Base-by-base conservation (phyloP, 305 asterid species). In the Solanum hybrid region DNA sequence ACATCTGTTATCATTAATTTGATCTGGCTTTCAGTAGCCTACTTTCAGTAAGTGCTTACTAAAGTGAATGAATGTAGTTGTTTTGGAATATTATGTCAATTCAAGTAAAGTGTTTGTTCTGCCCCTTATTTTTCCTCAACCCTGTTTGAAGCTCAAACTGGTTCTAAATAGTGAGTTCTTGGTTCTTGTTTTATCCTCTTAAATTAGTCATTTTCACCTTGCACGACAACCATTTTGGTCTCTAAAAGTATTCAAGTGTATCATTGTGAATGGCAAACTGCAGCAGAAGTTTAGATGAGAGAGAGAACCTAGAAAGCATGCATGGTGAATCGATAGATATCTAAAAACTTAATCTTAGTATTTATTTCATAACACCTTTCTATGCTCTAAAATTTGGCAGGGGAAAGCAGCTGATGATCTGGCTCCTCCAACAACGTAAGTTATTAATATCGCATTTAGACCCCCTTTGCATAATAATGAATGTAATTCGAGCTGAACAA, bases 371-470 rank as follows among this genome's bases (percentile, higher is more conserved):
- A 31, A 38, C n/a, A 82, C 27, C 41, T 51, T 22, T 84, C 20
- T 51, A 84, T 84, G 41, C 88, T 51, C 3, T 68, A 76, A 68
- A 82, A 70, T 82, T 89, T 70, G 72, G 81, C 79, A 85, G 89
- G 91, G 84, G 14, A 57, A 84, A n/a, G 22, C 91, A 85, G 26
- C 57, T 81, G 85, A 84, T 85, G 73, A 17, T 45, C 36, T 2
- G 32, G 77, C 45, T 24, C 78, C 78, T 45, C 24, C 88, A 80
- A 78, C 79, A 26, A 33, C 34, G 89, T 85, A 89, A 89, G 91
- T 38, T 72, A 73, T 57, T 85, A 31, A 10, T 57, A 85, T 57
- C 20, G 7, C 39, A 51, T 85, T 31, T 57, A 84, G 10, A 27
- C 14, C 29, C 87, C 75, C 11, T 45, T 22, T 29, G 73, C 73